phyloP scores from a whole-genome alignment of 257 asterid genomes.

The Gentiana macrophylla region DNA sequence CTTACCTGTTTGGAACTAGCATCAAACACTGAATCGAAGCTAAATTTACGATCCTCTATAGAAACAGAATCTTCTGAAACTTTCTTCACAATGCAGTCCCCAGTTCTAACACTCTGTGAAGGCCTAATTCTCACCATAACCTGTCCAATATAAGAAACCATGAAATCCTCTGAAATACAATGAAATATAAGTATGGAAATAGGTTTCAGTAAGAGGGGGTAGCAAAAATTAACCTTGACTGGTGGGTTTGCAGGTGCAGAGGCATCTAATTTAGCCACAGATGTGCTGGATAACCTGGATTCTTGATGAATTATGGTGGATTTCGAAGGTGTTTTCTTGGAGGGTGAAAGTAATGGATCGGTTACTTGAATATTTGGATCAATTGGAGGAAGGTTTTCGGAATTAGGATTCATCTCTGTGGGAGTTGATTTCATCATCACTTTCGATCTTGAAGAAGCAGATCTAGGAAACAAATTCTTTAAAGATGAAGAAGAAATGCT shows the following conservation, averaged over 20 bases:
- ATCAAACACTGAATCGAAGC: conserved; percentile 62
- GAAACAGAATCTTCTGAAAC: conserved; percentile 52
- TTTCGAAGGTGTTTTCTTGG: conserved; percentile 33
- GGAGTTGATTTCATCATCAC: conserved; percentile 27
- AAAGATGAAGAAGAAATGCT: conserved; percentile 53
- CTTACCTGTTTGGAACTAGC: conserved; percentile 69
- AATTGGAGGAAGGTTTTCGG: conserved; percentile 54
- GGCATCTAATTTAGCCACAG: conserved; percentile 16
- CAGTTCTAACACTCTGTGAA: conserved; percentile 27
- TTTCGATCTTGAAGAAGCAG: conserved; percentile 29
- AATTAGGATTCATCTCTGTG: conserved; percentile 25
- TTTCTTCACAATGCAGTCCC: conserved; percentile 36
- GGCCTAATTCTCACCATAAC: conserved; percentile 81
- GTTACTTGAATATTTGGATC: conserved; percentile 53
- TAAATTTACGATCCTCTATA: conserved; percentile 44
- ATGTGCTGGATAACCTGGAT: conserved; percentile 13
- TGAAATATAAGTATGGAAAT: not conserved
- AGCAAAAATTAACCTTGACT: conserved; percentile 47
- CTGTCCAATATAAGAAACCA: conserved; percentile 24
- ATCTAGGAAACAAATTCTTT: conserved; percentile 45
- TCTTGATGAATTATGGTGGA: conserved; percentile 15
- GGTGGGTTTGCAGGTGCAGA: conserved; percentile 34
- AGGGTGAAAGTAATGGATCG: conserved; percentile 38
- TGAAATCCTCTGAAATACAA: not conserved
- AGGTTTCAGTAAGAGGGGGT: conserved; percentile 4